Conservation (phyloP, 2,329 filamentous ascomycete genomes). For the Alternaria rosae region DNA sequence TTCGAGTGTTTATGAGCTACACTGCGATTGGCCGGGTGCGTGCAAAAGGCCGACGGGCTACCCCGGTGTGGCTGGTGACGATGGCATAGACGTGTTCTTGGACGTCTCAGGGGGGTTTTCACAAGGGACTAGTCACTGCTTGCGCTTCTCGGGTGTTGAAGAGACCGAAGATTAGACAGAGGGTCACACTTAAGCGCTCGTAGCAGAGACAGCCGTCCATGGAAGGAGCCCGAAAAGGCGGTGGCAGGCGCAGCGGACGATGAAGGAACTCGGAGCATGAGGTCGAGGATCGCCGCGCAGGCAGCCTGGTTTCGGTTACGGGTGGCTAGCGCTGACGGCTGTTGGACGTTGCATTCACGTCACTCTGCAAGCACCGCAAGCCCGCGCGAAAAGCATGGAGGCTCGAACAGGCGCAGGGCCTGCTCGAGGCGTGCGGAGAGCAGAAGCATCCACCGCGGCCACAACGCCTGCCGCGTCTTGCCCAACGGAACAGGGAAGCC, state of each 20-base stretch:
- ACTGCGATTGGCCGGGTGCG: neutral
- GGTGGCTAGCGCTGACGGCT: conserved; percentile 4
- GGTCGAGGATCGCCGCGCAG: conserved; percentile 18
- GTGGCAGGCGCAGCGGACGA: too few relatives aligned
- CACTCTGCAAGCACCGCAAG: conserved; percentile 8
- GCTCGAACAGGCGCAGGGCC: conserved; percentile 3
- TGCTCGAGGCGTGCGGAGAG: conserved; percentile 2
- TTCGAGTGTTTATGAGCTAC: conserved; percentile 6
- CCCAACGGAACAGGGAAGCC: conserved; percentile 20
- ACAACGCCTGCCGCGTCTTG: conserved; percentile 1
- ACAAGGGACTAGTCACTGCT: neutral
- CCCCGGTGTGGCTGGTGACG: neutral
- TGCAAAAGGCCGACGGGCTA: neutral
- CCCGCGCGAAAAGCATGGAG: conserved; percentile 4
- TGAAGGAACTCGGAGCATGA: neutral
- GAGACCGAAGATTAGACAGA: neutral
- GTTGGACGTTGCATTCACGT: conserved; percentile 16
- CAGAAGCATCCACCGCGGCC: conserved; percentile 1
- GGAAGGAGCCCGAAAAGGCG: too few relatives aligned
- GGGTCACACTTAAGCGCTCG: neutral
- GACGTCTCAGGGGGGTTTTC: conserved; percentile 3
- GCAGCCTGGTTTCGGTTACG: conserved; percentile 12
- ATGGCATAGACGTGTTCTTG: conserved; percentile 6
- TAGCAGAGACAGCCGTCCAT: neutral
- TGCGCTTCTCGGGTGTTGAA: neutral